A percentile compares a stretch with the other conserved stretches of the same genome.
Conservation (phyloP, 495 filamentous ascomycete species). For the Tetracladium setigerum region DNA sequence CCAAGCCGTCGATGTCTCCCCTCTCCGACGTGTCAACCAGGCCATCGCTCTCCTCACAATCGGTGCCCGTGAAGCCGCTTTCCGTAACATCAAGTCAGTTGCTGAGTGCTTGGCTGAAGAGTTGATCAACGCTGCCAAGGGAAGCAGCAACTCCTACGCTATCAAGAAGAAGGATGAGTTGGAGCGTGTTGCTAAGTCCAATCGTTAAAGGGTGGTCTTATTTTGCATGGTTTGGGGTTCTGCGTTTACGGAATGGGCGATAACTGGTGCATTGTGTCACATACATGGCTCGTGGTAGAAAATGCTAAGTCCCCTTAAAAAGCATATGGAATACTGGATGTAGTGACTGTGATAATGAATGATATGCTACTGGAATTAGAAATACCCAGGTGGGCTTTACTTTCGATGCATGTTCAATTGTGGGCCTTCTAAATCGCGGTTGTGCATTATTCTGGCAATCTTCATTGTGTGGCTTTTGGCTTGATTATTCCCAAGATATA, state of each 20-base stretch:
- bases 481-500: too few species aligned
- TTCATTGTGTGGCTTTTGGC: too few species aligned
- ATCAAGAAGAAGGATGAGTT: constrained; percentile 99
- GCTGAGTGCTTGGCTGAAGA: constrained; percentile 99
- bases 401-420: too few species aligned
- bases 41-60: constrained; percentile 95
- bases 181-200: constrained; percentile 99
- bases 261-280: constrained; percentile 20
- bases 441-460: too few species aligned
- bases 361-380: too few species aligned
- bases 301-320: constrained; percentile 14
- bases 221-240: constrained; percentile 24
- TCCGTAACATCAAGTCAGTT: constrained; percentile 98
- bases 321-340: too few species aligned
- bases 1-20: constrained; percentile 99
- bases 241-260: constrained; percentile 19
- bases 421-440: too few species aligned
- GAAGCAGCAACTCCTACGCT: constrained; percentile 98
- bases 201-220: constrained; percentile 64
- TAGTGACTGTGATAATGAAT: too few species aligned
- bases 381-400: too few species aligned
- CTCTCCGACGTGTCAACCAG: constrained; percentile 99
- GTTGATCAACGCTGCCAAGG: constrained; percentile 99
- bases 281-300: constrained; percentile 18
- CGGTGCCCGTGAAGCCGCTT: constrained; percentile 92